Percentiles rank a stretch among this genome's conserved stretches.
These are phyloP conservation scores for Penicillium fuscoglaucum DNA, from an alignment of 2,329 filamentous ascomycete species.

Conservation along the genomic window DNA sequence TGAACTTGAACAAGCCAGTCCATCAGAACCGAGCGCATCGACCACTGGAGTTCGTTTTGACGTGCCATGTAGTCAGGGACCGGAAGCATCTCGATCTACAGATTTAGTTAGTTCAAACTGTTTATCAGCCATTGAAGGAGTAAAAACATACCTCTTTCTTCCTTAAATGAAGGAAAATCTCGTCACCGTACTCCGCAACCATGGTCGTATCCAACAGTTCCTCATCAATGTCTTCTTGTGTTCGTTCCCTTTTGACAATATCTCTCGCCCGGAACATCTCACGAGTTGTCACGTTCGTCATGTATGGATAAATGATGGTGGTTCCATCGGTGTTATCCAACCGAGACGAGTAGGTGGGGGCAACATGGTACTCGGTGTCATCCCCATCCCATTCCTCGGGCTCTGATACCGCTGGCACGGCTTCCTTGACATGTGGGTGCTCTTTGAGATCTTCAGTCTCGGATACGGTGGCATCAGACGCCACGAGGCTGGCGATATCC, in stretches of 20 bases:
- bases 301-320: conserved; percentile 68
- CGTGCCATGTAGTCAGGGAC: conserved; percentile 95
- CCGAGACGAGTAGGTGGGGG: conserved; percentile 73
- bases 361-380: conserved; percentile 70
- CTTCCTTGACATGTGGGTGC: conserved; percentile 19
- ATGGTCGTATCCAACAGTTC: conserved; percentile 93
- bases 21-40: conserved; percentile 95
- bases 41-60: conserved; percentile 98
- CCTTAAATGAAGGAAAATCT: conserved; percentile 92
- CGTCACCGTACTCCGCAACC: conserved; percentile 94
- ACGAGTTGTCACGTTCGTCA: conserved; percentile 56
- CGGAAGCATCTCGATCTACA: conserved; percentile 74
- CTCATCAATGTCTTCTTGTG: conserved; percentile 76
- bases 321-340: conserved; percentile 70
- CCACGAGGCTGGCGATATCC: conserved; percentile 5
- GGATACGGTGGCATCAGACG: conserved; percentile 21
- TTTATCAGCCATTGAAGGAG: background rate
- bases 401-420: conserved; percentile 45
- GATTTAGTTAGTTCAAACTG: conserved; percentile 12
- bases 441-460: conserved; percentile 19
- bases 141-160: conserved; percentile 70
- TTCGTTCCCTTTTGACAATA: conserved; percentile 66
- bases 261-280: conserved; percentile 70
- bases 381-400: conserved; percentile 75
- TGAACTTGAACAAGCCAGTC: conserved; percentile 98